Conservation (phyloP, 768 basidiomycete genomes). For the Amanita thiersii region DNA sequence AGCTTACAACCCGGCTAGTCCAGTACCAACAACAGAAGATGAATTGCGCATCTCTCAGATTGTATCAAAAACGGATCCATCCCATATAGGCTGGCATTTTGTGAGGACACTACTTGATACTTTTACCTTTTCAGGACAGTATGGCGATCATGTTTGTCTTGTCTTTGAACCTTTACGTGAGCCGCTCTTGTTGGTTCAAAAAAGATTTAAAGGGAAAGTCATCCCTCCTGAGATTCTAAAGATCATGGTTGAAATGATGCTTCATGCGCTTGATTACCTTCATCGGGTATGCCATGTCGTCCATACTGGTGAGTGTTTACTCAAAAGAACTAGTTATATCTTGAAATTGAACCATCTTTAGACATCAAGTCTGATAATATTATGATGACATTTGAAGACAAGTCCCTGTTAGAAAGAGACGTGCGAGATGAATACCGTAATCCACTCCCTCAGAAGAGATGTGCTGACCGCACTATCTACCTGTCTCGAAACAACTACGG, state of each 20-base stretch:
- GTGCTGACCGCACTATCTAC: too few species aligned
- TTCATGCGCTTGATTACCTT: neutral
- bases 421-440: too few species aligned
- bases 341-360: too few species aligned
- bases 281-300: too few species aligned
- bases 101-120: constrained; percentile 74
- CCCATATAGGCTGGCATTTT: neutral
- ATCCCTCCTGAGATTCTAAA: neutral
- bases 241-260: neutral
- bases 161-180: constrained; percentile 47
- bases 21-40: neutral
- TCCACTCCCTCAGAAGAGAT: too few species aligned
- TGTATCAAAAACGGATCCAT: constrained; percentile 51
- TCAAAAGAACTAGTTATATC: too few species aligned
- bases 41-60: constrained; percentile 13
- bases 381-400: too few species aligned
- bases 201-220: constrained; percentile 13
- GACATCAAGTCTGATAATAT: too few species aligned
- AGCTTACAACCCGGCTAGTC: neutral
- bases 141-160: constrained; percentile 77
- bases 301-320: too few species aligned
- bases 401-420: too few species aligned
- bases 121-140: constrained; percentile 67
- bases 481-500: too few species aligned
- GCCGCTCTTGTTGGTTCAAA: constrained; percentile 68